Conservation (phyloP, 2,329 filamentous ascomycete species). For the Fusarium transvaalense region DNA sequence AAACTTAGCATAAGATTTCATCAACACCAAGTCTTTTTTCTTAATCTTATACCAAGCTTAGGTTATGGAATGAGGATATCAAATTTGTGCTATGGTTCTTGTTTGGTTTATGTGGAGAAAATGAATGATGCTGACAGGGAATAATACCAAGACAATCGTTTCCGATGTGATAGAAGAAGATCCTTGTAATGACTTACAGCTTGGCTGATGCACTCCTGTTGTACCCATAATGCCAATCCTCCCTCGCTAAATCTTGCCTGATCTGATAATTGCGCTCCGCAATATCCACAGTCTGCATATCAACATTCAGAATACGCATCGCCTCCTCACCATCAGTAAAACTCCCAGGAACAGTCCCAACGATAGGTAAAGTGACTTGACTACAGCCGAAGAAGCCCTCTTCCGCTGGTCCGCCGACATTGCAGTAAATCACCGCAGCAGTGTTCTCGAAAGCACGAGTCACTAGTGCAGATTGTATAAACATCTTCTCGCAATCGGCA, state of each 20-base stretch:
- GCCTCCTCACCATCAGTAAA: conserved; percentile 67
- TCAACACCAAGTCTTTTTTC: neutral
- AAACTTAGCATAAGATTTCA: neutral
- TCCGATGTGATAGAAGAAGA: neutral
- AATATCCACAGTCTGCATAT: conserved; percentile 73
- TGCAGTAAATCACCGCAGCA: conserved; percentile 76
- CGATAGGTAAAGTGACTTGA: conserved; percentile 75
- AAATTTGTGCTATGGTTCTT: neutral
- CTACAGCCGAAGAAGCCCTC: conserved; percentile 59
- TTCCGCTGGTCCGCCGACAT: conserved; percentile 66
- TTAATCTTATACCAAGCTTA: neutral
- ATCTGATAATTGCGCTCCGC: conserved; percentile 79
- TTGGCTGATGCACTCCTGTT: conserved; percentile 13
- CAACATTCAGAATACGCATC: conserved; percentile 73
- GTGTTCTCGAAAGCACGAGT: conserved; percentile 80
- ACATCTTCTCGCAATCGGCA: conserved; percentile 71
- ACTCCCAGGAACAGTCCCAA: conserved; percentile 70
- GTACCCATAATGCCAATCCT: conserved; percentile 72
- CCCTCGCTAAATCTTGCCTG: conserved; percentile 64
- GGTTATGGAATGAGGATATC: neutral
- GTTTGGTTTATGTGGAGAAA: neutral
- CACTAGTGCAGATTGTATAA: conserved; percentile 72
- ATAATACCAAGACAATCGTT: neutral
- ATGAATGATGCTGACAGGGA: neutral
- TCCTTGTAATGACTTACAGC: neutral